These are phyloP conservation scores for Picea glauca DNA, from an alignment of 75 land plant genomes.

Conservation along the genomic window DNA sequence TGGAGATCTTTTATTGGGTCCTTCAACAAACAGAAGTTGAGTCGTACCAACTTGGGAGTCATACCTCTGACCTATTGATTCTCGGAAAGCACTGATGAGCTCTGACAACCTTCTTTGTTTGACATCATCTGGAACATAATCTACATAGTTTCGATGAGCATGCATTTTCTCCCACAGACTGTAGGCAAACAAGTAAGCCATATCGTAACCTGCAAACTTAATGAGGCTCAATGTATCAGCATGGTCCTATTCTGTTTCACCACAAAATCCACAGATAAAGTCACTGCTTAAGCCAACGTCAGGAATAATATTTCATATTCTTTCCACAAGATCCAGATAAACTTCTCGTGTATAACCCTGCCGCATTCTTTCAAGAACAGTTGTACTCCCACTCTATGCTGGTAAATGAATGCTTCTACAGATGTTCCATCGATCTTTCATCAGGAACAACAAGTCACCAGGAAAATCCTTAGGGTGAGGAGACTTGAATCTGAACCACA, in stretches of 20 bases:
- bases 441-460: constrained; percentile 44
- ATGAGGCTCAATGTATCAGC: constrained; percentile 67
- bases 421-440: no score
- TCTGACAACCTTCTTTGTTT: no score
- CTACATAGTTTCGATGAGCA: no score
- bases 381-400: no score
- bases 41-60: constrained; percentile 73
- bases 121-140: no score
- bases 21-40: constrained; percentile 91
- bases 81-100: background rate
- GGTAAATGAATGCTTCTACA: no score
- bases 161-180: no score
- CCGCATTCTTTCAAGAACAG: no score
- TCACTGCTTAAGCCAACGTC: no score
- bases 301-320: constrained; percentile 52
- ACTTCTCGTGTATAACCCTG: no score
- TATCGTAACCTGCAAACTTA: constrained; percentile 88
- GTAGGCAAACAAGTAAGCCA: constrained; percentile 52
- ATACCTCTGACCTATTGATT: constrained; percentile 63
- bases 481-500: constrained; percentile 94
- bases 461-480: constrained; percentile 99
- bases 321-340: constrained; percentile 68
- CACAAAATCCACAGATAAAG: no score
- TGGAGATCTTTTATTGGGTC: constrained; percentile 84
- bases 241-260: constrained; percentile 68